Conservation (phyloP, 306 rosid species). For the Citrullus colocynthis region DNA sequence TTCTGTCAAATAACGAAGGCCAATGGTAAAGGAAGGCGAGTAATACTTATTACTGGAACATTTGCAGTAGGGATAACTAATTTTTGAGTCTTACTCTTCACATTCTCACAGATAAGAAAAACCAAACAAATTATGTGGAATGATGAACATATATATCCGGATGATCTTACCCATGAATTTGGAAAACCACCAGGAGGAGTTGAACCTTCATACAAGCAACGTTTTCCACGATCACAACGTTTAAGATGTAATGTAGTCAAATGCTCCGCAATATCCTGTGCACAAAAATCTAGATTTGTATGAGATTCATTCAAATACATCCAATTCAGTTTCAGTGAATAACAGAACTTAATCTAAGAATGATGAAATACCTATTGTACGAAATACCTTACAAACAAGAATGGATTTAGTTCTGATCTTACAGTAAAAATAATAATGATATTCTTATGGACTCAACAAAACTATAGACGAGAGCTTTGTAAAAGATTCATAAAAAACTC, state of each 20-base stretch:
- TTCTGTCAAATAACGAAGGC: constrained; percentile 33
- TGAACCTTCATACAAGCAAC: constrained; percentile 93
- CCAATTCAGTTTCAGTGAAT: not conserved
- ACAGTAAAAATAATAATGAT: not conserved
- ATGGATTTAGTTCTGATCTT: not conserved
- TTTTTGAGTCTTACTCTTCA: not conserved
- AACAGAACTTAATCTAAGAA: not conserved
- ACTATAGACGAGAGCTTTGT: not conserved
- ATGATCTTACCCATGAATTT: constrained; percentile 74
- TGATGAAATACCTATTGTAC: not conserved
- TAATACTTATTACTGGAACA: not conserved
- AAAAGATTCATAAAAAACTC: not conserved
- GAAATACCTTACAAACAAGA: not conserved
- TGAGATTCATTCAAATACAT: not conserved
- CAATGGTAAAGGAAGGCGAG: not conserved
- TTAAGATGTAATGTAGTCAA: constrained; percentile 72
- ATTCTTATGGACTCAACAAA: not conserved
- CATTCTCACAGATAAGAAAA: not conserved
- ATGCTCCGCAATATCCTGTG: constrained; percentile 90
- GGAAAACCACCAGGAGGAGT: constrained; percentile 95
- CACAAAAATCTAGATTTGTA: not conserved
- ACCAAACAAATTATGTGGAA: not conserved
- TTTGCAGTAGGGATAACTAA: not conserved
- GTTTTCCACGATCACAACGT: constrained; percentile 93
- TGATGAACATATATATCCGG: not conserved